Base-by-base conservation (phyloP, 179 eudicot genomes). In the Vitellaria paradoxa region DNA sequence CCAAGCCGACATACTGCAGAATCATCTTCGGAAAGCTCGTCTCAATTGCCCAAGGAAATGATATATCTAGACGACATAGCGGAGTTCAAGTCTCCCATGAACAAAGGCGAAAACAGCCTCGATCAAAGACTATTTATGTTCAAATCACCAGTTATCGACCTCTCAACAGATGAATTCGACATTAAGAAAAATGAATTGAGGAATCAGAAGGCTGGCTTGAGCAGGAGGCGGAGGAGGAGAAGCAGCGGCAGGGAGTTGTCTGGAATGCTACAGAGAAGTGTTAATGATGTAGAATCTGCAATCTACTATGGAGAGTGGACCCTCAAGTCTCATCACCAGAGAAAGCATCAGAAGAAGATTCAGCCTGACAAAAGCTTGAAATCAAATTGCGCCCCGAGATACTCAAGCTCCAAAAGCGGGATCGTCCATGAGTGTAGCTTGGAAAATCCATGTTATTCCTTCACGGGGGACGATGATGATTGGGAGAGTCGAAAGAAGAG, bases 91-190 rank as follows among this genome's bases (percentile, higher is more conserved):
- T 81, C 89, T 2, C 85, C 87, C 4, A 62, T 45, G 45, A 83
- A 75, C 23, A 77, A 76, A 73, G 85, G 72, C 7, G 57, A 57
- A 0, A 63, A 76, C 30, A 73, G 52, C 59, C 90, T 84, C 68
- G 97, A 94, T 77, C 92, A 88, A 68, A 86, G 97, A 76, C 72
- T 88, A 9, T 94, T 92, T 73, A 18, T 86, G 85, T 92, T 94
- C 78, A 86, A 81, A 67, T 76, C 91, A 17, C 65, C 84, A 12
- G 56, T 53, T 45, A 56, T 18, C 18, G 63, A 13, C 45, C 76
- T 52, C 9, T 5, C 11, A 17, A 65, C 30, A 47, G 68, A 53
- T 7, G 63, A 12, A 63, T 10, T 21, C 21, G 77, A 82, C 18
- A n/a, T 18, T 14, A 60, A 68, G 13, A 42, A 73, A 67, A 7